Evolutionary conservation across 2,329 filamentous ascomycete species (phyloP).

Genomic region (Fusarium buxicola): DNA sequence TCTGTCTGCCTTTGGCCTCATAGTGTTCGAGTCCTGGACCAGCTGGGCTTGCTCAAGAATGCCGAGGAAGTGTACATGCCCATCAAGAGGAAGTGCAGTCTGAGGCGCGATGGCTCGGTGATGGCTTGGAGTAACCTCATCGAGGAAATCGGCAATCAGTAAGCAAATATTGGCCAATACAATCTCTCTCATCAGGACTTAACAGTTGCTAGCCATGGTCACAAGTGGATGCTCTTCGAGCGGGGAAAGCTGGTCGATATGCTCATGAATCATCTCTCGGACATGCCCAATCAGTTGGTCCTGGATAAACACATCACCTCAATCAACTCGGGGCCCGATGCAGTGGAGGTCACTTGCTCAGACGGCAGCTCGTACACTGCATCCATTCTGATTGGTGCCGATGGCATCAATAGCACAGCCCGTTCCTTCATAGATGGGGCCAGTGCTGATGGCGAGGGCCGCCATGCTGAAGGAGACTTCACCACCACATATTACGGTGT

Average conservation of each 20-base stretch:
- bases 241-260: slow-evolving; percentile 29
- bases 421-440: slow-evolving; percentile 13
- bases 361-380: slow-evolving; percentile 21
- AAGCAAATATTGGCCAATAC: neutral
- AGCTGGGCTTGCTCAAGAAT: slow-evolving; percentile 21
- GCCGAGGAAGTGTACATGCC: slow-evolving; percentile 2
- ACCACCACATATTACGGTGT: slow-evolving; percentile 28
- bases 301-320: slow-evolving; percentile 26
- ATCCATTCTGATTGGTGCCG: slow-evolving; percentile 33
- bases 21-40: slow-evolving; percentile 15
- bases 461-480: slow-evolving; percentile 2
- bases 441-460: neutral
- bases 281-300: slow-evolving; percentile 4
- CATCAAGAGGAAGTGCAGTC: slow-evolving; percentile 27
- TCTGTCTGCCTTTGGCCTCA: slow-evolving; percentile 31
- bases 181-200: neutral
- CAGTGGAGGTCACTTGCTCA: slow-evolving; percentile 25
- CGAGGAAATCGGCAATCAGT: slow-evolving; percentile 24
- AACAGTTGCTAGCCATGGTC: slow-evolving; percentile 5
- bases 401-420: slow-evolving; percentile 32
- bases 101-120: slow-evolving; percentile 14
- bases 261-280: slow-evolving; percentile 21
- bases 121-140: slow-evolving; percentile 32
- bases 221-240: slow-evolving; percentile 35
- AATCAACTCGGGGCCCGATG: neutral